Evolutionary conservation across 495 filamentous ascomycete species (phyloP), one percentile per base, ranked within the genome.

Genomic region (Penicillium lividum): DNA sequence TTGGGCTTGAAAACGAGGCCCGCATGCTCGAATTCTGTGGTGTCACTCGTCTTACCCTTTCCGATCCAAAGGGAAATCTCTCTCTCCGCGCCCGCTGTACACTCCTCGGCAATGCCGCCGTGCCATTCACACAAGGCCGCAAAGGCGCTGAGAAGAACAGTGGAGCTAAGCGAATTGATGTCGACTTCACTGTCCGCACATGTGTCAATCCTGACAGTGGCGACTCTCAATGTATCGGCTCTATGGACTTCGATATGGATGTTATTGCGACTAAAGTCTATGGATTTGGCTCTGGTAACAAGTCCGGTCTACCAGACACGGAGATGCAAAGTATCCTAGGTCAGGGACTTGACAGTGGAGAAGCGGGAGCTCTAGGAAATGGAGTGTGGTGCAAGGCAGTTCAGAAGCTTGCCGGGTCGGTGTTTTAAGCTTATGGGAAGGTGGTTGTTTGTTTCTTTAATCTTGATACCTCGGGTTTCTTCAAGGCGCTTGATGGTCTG

Each of bases 21-120:
- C 76, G 76, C 58, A 74, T 78, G 71, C 71, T 80, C 13, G 69
- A 76, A 56, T 80, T 77, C 63, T 75, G 74, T 57, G 77, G 77
- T 27, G 74, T 78, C 10, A 80, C 75, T 16, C 77, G 74, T 31
- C 68, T 77, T 30, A 73, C 66, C 11, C 58, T 78, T 29, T 63
- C 60, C 3, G 71, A 75, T 15, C 56, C 64, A 11, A 57, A 65
- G 5, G 62, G 64, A 5, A 16, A 51, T 50, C 67, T 73, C n/a
- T 73, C 64, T 40, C 66, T 78, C 9, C 64, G 73, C 16, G 72
- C 74, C 8, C 64, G 77, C 48, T 80, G 77, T 53, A 78, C 73
- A 18, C 54, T 80, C 7, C 70, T 79, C 6, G 70, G 69, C 34
- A 62, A 63, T 27, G 38, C 49, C 11, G 45, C 62, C 13, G 34